A percentile compares a stretch with the other conserved stretches of the same genome.
phyloP scores from a whole-genome alignment of 306 rosid genomes.

The Urtica urens region DNA sequence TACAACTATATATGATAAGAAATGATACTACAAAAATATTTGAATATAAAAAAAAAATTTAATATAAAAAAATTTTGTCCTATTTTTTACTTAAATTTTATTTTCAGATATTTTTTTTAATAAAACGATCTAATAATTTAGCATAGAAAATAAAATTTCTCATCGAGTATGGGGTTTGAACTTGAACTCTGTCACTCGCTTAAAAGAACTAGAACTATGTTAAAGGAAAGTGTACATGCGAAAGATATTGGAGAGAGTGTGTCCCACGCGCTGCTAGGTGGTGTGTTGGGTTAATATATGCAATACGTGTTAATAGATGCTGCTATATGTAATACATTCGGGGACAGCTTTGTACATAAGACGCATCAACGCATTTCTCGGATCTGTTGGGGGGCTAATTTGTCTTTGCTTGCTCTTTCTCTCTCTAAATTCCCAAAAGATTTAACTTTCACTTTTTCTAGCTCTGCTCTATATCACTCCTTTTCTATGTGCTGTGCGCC shows the following conservation, averaged over 20 bases:
- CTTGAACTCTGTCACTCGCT: too few species aligned
- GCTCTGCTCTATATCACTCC: not conserved
- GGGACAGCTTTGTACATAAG: slow-evolving; percentile 8
- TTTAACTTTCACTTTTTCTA: not conserved
- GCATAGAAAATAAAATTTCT: too few species aligned
- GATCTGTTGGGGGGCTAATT: slow-evolving; percentile 14
- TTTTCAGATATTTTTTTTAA: too few species aligned
- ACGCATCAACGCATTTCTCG: slow-evolving; percentile 17
- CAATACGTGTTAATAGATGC: not conserved
- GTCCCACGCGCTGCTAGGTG: not conserved
- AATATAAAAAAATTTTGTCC: too few species aligned
- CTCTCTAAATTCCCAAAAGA: not conserved
- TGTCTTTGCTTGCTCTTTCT: slow-evolving; percentile 11
- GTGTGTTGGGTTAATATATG: too few species aligned
- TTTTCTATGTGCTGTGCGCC: slow-evolving; percentile 5
- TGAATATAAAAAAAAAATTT: too few species aligned
- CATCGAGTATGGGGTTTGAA: not conserved
- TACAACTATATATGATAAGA: too few species aligned
- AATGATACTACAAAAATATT: too few species aligned
- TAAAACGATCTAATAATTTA: too few species aligned
- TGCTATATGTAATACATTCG: not conserved
- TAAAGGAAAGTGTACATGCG: not conserved
- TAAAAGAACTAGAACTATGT: too few species aligned
- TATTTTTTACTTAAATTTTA: too few species aligned
- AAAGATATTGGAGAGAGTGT: too few species aligned